Base-by-base conservation (phyloP, 2,329 filamentous ascomycete species). In the Fusarium domesticum region DNA sequence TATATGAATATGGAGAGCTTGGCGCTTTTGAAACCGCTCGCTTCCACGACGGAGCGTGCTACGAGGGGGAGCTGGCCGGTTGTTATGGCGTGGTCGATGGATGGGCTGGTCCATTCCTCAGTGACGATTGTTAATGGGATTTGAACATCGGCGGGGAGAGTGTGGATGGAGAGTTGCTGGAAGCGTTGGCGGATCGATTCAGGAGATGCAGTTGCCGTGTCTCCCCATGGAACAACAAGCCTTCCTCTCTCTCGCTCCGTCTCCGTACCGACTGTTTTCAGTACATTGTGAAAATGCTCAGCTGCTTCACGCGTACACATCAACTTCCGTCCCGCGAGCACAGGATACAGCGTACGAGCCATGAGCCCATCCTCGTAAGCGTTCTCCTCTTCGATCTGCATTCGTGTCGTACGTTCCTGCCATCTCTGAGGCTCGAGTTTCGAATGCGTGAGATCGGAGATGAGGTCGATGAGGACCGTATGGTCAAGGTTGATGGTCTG, bases 1-100 rank as follows among this genome's bases (percentile, higher is more conserved):
- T 70, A 64, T 57, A 70, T 60, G 48, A 68, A 69, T 18, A 69
- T 66, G 25, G 65, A 66, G 15, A 68, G 56, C 52, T 69, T 69
- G 34, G 66, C 61, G 45, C 60, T 63, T 45, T 63, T 65, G 42
- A 71, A 65, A 2, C 54, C 56, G 12, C 62, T 62, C 30, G 58
- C 56, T 11, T 49, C 45, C 5, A 58, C 64, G 6, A 67, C 66
- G 10, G 65, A 65, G 6, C 66, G 56, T 1, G 66, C 67, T 2
- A 67, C 63, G 2, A 18, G 37, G 1, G 69, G 69, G 3, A 71
- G 58, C 0, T 37, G 28, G 1, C 62, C 62, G 0, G 47, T 41
- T 2, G 50, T 42, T 1, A 68, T 59, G 20, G 56, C 57, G 12
- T 38, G 16, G 6, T 44, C 14, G 11, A 71, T 56, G n/a, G 51